Conservation (phyloP, 1,284 basidiomycete genomes). For the Veloboletus limbatus region DNA sequence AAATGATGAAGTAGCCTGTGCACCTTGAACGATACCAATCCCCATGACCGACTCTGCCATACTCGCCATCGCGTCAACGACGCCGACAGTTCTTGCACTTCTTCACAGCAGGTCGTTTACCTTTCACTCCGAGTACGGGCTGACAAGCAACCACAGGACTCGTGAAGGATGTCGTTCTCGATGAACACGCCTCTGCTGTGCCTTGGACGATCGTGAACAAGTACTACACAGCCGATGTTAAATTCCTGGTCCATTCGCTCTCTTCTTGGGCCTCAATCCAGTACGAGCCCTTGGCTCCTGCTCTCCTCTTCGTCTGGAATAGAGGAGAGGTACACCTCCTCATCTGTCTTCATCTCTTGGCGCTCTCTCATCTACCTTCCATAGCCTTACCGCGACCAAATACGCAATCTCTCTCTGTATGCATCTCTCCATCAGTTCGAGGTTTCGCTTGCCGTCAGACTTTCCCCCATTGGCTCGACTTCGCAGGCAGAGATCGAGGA, state of each 20-base stretch:
- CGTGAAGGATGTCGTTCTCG: constrained; percentile 20
- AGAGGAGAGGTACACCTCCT: constrained; percentile 51
- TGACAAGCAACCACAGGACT: constrained; percentile 31
- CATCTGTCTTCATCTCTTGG: constrained; percentile 4
- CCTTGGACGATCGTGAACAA: constrained; percentile 82
- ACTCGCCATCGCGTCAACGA: constrained; percentile 28
- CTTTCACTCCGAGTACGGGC: constrained; percentile 6
- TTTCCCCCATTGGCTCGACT: constrained; percentile 28
- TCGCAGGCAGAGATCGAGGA: constrained; percentile 22
- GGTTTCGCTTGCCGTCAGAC: constrained; percentile 64
- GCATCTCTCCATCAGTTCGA: constrained; percentile 57
- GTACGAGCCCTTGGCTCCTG: constrained; percentile 46
- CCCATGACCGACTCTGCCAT: constrained; percentile 25
- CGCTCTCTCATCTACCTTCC: constrained; percentile 25
- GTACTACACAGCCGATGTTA: constrained; percentile 80
- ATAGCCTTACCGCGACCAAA: constrained; percentile 52
- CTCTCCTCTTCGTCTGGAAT: constrained; percentile 69
- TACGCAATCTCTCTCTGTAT: constrained; percentile 47
- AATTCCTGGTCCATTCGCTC: constrained; percentile 55
- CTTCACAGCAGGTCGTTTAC: constrained; percentile 23
- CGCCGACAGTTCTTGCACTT: constrained; percentile 19
- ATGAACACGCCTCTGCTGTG: constrained; percentile 32
- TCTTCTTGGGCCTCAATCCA: constrained; percentile 38
- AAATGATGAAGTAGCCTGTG: too few species aligned
- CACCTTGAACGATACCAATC: neutral